Evolutionary conservation across 208 protist species (phyloP).

Genomic region (Endotrypanum monterogeii): DNA sequence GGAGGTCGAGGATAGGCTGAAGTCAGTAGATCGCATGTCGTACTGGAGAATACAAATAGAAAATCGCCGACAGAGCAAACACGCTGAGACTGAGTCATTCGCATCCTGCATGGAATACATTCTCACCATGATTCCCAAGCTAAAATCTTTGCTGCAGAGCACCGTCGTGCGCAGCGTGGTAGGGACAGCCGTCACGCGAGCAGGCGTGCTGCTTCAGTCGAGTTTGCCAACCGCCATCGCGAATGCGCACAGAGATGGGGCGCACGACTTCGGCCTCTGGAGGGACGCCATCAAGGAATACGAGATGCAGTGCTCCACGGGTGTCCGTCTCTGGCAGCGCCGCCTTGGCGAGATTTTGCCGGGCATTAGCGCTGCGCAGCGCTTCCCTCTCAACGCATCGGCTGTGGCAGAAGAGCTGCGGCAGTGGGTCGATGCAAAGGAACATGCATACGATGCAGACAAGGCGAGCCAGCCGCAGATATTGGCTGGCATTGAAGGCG

Average conservation of each 20-base stretch:
- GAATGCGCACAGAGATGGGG: constrained; percentile 43
- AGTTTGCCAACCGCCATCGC: constrained; percentile 63
- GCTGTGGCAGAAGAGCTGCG: constrained; percentile 56
- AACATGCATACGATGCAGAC: constrained; percentile 46
- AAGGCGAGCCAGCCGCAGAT: constrained; percentile 59
- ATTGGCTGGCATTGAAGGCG: constrained; percentile 56
- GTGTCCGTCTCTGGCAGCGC: constrained; percentile 69
- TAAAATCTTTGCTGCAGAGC: constrained; percentile 60
- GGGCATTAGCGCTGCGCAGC: constrained; percentile 56
- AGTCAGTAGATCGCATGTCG: constrained; percentile 42
- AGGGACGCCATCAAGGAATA: constrained; percentile 65
- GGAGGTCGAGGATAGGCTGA: constrained; percentile 66
- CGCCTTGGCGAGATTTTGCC: constrained; percentile 50
- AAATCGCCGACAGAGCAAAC: constrained; percentile 26
- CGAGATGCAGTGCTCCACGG: constrained; percentile 41
- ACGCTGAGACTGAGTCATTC: constrained; percentile 41
- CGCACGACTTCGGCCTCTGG: constrained; percentile 64
- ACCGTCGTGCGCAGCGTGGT: constrained; percentile 80
- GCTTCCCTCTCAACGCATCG: constrained; percentile 66
- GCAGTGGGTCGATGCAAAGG: constrained; percentile 51
- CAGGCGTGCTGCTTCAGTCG: constrained; percentile 59
- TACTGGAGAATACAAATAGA: constrained; percentile 77
- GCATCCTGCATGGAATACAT: constrained; percentile 70
- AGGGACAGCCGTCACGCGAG: constrained; percentile 70
- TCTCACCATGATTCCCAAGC: constrained; percentile 64